Conservation (phyloP, 371 early-diverging fungal species). For the Cokeromyces recurvatus region DNA sequence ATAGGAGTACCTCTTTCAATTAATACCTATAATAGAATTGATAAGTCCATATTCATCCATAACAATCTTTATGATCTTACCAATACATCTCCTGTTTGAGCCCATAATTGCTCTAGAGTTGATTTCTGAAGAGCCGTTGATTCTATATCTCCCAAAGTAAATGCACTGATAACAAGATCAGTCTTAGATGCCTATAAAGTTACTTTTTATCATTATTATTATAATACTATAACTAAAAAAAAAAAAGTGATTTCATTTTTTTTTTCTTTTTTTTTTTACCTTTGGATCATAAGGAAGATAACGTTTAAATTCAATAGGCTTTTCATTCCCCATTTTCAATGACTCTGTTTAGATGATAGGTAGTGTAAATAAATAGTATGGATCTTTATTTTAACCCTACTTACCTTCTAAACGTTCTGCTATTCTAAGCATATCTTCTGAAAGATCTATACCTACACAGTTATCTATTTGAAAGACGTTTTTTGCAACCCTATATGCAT, state of each 20-base stretch:
- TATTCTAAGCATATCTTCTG: slow-evolving; percentile 72
- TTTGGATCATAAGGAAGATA: slow-evolving; percentile 56
- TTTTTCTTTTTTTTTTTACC: too few relatives aligned
- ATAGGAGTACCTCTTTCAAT: slow-evolving; percentile 86
- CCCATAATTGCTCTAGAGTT: slow-evolving; percentile 74
- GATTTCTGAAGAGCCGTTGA: slow-evolving; percentile 58
- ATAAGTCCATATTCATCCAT: too few relatives aligned
- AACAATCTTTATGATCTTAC: slow-evolving; percentile 28
- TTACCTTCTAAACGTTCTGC: slow-evolving; percentile 51
- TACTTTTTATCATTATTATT: too few relatives aligned
- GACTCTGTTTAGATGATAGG: too few relatives aligned
- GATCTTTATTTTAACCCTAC: too few relatives aligned
- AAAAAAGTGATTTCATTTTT: too few relatives aligned
- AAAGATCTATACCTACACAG: slow-evolving; percentile 74
- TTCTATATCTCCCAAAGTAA: slow-evolving; percentile 71
- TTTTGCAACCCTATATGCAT: slow-evolving; percentile 61
- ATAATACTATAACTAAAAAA: too few relatives aligned
- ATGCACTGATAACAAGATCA: slow-evolving; percentile 76
- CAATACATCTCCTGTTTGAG: slow-evolving; percentile 69
- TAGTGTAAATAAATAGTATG: too few relatives aligned
- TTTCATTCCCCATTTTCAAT: background rate
- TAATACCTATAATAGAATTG: slow-evolving; percentile 41
- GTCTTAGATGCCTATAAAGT: slow-evolving; percentile 25
- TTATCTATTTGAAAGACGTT: slow-evolving; percentile 52
- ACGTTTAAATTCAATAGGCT: slow-evolving; percentile 54